These are phyloP conservation scores for Hypoxylon cercidicola DNA, from an alignment of 495 filamentous ascomycete species.

Conservation along the genomic window DNA sequence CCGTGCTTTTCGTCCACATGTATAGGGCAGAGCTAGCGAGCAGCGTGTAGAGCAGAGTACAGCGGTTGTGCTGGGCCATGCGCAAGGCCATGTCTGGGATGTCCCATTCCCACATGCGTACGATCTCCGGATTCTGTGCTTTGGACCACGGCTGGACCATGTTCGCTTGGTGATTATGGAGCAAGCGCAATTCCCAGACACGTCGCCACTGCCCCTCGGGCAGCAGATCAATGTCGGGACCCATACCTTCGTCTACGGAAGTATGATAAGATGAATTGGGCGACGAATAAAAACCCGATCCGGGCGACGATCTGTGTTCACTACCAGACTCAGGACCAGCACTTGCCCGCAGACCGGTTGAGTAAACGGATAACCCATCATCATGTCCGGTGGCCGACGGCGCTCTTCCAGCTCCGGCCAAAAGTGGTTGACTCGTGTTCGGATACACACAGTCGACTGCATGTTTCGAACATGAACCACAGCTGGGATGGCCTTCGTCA, in stretches of 20 bases:
- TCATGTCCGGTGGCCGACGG: slow-evolving; percentile 14
- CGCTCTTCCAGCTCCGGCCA: slow-evolving; percentile 14
- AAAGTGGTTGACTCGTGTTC: slow-evolving; percentile 16
- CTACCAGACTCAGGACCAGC: slow-evolving; percentile 8
- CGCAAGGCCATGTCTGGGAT: slow-evolving; percentile 45
- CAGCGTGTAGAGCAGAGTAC: slow-evolving; percentile 48
- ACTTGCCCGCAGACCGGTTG: neutral
- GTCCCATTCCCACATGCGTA: slow-evolving; percentile 40
- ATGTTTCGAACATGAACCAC: slow-evolving; percentile 53
- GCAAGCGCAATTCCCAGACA: slow-evolving; percentile 49
- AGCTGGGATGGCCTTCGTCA: slow-evolving; percentile 51
- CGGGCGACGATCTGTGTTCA: slow-evolving; percentile 22
- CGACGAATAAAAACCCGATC: slow-evolving; percentile 33
- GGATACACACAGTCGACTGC: slow-evolving; percentile 50
- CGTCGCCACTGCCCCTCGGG: slow-evolving; percentile 49
- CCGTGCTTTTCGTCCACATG: slow-evolving; percentile 46
- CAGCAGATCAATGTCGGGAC: slow-evolving; percentile 37
- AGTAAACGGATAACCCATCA: slow-evolving; percentile 9
- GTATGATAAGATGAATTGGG: slow-evolving; percentile 36
- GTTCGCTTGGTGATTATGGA: slow-evolving; percentile 46
- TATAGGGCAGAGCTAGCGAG: slow-evolving; percentile 49
- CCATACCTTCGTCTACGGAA: slow-evolving; percentile 19
- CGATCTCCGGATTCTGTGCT: slow-evolving; percentile 22
- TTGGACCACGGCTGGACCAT: slow-evolving; percentile 43
- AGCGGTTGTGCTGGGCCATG: slow-evolving; percentile 46